phyloP scores from a whole-genome alignment of 768 basidiomycete genomes.

The Rhodotorula taiwanensis region DNA sequence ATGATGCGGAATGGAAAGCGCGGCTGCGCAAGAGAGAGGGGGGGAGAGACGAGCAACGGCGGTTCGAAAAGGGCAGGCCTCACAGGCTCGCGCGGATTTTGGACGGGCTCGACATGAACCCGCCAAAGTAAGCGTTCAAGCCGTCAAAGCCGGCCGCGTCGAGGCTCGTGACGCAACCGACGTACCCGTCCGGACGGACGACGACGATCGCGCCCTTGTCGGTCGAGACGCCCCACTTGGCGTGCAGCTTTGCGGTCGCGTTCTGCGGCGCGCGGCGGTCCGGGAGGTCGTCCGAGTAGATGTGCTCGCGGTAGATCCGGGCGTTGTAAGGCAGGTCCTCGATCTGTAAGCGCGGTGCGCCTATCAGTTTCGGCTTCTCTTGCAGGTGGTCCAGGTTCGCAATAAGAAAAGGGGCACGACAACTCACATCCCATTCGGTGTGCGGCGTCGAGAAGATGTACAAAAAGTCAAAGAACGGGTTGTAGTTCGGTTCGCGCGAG shows the following conservation, averaged over 20 bases:
- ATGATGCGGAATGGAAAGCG: no score
- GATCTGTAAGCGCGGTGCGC: slow-evolving; percentile 16
- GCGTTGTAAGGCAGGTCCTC: slow-evolving; percentile 34
- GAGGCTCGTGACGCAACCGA: slow-evolving; percentile 41
- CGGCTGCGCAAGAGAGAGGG: no score
- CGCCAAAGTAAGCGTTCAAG: slow-evolving; percentile 42
- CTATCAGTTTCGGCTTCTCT: no score
- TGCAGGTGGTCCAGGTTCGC: no score
- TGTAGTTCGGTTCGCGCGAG: slow-evolving; percentile 24
- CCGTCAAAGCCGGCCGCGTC: slow-evolving; percentile 40
- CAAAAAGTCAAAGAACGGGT: slow-evolving; percentile 42
- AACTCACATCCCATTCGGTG: slow-evolving; percentile 39
- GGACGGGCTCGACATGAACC: slow-evolving; percentile 34
- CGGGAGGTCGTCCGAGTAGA: slow-evolving; percentile 39
- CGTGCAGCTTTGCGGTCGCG: slow-evolving; percentile 35
- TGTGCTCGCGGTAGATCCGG: slow-evolving; percentile 32
- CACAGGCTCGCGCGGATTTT: not conserved
- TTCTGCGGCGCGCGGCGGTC: slow-evolving; percentile 37
- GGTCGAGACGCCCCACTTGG: slow-evolving; percentile 41
- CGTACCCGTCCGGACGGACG: slow-evolving; percentile 45
- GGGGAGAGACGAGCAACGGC: not conserved
- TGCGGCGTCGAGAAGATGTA: slow-evolving; percentile 38
- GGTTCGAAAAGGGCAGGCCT: not conserved
- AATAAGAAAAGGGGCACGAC: not conserved
- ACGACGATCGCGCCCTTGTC: slow-evolving; percentile 42